These are phyloP conservation scores for Pythium monospermum DNA, from an alignment of 352 stramenopile genomes.

Conservation along the genomic window DNA sequence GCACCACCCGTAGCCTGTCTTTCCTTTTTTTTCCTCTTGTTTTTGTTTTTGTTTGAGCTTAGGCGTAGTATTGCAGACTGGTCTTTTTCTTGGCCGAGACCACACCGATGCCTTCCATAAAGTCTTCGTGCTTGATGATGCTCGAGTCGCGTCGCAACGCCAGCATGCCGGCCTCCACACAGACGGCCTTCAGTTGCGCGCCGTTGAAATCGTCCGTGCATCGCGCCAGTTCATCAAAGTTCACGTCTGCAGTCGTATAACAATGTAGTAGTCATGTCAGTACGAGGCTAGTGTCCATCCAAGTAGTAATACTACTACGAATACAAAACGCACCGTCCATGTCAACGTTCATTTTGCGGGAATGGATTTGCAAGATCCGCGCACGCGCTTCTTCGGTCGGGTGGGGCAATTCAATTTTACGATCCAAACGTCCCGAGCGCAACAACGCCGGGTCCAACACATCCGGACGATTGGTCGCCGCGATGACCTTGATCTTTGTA, in stretches of 20 bases:
- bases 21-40: neutral
- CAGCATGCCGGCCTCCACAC: constrained; percentile 98
- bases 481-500: constrained; percentile 99
- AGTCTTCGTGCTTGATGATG: constrained; percentile 98
- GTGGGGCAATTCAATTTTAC: constrained; percentile 98
- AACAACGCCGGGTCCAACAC: constrained; percentile 98
- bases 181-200: constrained; percentile 98
- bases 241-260: constrained; percentile 69
- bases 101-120: constrained; percentile 98
- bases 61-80: constrained; percentile 97
- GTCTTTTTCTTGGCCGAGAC: constrained; percentile 98
- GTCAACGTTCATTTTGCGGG: constrained; percentile 96
- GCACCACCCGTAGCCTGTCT: no score
- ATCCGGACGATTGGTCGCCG: constrained; percentile 99
- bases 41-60: constrained; percentile 22
- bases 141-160: constrained; percentile 92
- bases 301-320: neutral
- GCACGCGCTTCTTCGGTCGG: constrained; percentile 95
- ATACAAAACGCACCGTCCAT: constrained; percentile 52
- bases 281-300: constrained; percentile 1
- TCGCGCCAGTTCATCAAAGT: constrained; percentile 97
- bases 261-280: neutral
- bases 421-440: constrained; percentile 98
- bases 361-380: constrained; percentile 97
- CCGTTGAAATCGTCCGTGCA: constrained; percentile 99